Evolutionary conservation across 345 rosid genomes (phyloP), one percentile per base, ranked within the genome.

Genomic region (Boechera retrofracta): DNA sequence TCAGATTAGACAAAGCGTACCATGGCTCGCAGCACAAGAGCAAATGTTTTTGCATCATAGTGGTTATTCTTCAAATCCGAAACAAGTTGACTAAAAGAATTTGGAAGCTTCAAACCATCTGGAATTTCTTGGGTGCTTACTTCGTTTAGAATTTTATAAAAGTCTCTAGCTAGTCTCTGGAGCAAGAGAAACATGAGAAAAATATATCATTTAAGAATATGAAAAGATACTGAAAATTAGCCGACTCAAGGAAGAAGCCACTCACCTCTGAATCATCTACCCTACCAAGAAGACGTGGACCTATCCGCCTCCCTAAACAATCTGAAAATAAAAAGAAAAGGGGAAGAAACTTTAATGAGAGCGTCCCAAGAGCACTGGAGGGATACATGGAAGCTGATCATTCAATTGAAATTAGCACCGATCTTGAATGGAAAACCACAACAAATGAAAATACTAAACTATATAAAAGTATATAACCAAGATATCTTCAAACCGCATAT

Each of bases 301-400:
- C 98, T 78, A 89, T 84, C 72, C 97, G 92, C 85, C 99, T 87
- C 68, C 99, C 99, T 86, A 96, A 89, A 87, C 99, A 96, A 90
- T 91, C 99, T 96, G 86, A 72, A 67, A 69, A 60, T 76, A 41
- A 81, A 55, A 51, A 63, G 60, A 73, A 64, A 39, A 18, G 71
- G 32, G 41, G 72, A 21, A 62, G 48, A 47, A 79, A 78, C n/a
- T 16, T 73, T 33, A 72, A 59, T 36, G 55, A 66, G 67, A 64
- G 48, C 60, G 55, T 55, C 58, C 59, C 12, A 78, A 59, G n/a
- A 26, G 77, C 21, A 66, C 57, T 16, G 67, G 5, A 51, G 63
- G 54, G 54, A 67, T 18, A 47, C 5, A 72, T 29, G 45, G 21
- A 33, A 60, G 44, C 28, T 42, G 56, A 61, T 18, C 24, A 44